Base-by-base conservation (phyloP, 179 eudicot species). In the Silene vulgaris region DNA sequence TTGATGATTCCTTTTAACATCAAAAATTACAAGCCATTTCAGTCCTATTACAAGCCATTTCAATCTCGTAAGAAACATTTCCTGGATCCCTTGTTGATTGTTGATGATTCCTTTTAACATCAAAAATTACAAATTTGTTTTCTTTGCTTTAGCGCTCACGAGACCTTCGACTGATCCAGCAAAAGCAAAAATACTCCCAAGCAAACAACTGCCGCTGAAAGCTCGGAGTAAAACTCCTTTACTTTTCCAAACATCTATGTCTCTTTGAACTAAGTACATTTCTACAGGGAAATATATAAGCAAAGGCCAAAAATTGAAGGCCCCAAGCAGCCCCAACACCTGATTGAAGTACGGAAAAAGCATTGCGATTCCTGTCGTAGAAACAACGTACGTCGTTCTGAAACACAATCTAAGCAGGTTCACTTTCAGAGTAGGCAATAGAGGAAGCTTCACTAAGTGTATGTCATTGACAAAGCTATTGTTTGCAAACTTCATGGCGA, bases 261-360 rank as follows among this genome's bases (percentile, higher is more conserved):
- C 76, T 29, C 52, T 78, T 77, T 84, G 89, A 72, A 79, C 74
- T 4, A 84, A 26, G 69, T 83, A 88, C 84, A 87, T 86, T 40
- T 85, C 85, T 59, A 89, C 80, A 0, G 91, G 93, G 52, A 88
- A 88, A 50, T 89, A 88, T 37, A 89, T 79, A 4, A 83, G 74
- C 64, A 86, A 48, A 1, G 94, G 91, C 90, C 91, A 89, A 74
- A 85, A 85, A 71, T 74, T 83, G 14, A 88, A 69, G 64, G 93
- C 89, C 21, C 90, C 93, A 0, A 88, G 68, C 40, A 88, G 59
- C 40, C 89, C 94, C 48, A 89, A 11, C 6, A 89, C 88, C 67
- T 89, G 83, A 64, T 86, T 88, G 78, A 89, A 89, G 78, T 86
- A 89, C 19, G 93, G 93, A 74, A 89, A 88, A 20, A 80, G 16